Percentiles rank a stretch among this genome's conserved stretches.
Conservation (phyloP, 345 rosid species). For the Pistacia integerrima region DNA sequence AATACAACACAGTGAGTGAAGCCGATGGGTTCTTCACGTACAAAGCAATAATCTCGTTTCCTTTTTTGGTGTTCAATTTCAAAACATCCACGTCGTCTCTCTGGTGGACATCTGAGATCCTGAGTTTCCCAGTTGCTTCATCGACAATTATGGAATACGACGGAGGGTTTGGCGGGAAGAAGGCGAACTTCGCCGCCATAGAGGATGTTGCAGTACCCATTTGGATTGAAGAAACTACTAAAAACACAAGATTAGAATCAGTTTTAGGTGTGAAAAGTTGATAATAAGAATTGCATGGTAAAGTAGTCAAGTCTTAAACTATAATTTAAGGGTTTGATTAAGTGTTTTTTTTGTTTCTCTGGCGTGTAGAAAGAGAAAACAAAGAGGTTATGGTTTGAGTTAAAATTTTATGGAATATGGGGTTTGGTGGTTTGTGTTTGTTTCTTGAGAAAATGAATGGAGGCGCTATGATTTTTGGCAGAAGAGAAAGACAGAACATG, state of each 20-base stretch:
- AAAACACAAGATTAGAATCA: not conserved
- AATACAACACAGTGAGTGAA: conserved; percentile 69
- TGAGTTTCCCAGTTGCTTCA: conserved; percentile 57
- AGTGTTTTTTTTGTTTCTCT: not conserved
- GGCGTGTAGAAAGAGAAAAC: not conserved
- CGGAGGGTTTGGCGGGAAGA: conserved; percentile 93
- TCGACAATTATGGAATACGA: conserved; percentile 61
- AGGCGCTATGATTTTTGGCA: not conserved
- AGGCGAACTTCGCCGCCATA: conserved; percentile 89
- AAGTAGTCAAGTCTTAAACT: not conserved
- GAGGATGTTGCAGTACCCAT: conserved; percentile 90
- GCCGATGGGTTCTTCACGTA: conserved; percentile 74
- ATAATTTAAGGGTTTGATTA: not conserved
- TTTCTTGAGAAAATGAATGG: conserved; percentile 29
- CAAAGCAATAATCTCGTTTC: conserved; percentile 72
- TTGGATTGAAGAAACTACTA: conserved; percentile 1
- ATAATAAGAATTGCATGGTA: conserved; percentile 21
- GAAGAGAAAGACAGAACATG: conserved; percentile 14
- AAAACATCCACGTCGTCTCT: conserved; percentile 66
- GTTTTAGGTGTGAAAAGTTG: conserved; percentile 4
- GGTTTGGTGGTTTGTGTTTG: conserved; percentile 31
- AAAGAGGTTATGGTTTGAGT: conserved; percentile 1
- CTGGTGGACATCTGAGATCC: conserved; percentile 46
- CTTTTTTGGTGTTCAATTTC: conserved; percentile 63
- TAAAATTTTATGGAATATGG: conserved; percentile 12